Evolutionary conservation across 257 asterid species (phyloP).

Genomic region (Thymus mandschuricus): DNA sequence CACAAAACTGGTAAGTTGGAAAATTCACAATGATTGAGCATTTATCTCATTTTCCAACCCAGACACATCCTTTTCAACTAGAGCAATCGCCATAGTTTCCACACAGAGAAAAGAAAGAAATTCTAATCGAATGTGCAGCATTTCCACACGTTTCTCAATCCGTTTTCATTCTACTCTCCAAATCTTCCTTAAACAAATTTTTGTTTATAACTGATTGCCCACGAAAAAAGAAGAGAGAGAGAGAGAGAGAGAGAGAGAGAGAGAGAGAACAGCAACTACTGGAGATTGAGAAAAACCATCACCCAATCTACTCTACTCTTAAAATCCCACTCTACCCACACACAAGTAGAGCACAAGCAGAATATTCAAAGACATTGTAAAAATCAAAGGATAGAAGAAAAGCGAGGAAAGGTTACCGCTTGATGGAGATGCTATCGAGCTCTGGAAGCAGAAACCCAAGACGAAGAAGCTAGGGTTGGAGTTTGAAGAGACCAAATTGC

Average conservation of each 20-base stretch:
- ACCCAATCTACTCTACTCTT: not conserved
- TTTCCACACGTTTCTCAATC: not conserved
- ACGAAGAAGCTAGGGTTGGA: slow-evolving; percentile 38
- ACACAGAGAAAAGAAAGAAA: too few species aligned
- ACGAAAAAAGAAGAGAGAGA: too few species aligned
- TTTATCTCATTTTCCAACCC: not conserved
- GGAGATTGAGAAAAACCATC: slow-evolving; percentile 2
- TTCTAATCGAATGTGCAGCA: not conserved
- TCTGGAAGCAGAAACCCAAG: not conserved
- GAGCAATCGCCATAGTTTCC: not conserved
- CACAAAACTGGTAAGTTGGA: not conserved
- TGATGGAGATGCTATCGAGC: slow-evolving; percentile 14
- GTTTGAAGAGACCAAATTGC: slow-evolving; percentile 19
- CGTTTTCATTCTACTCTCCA: not conserved
- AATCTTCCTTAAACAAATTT: not conserved
- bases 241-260: too few species aligned
- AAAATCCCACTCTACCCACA: not conserved
- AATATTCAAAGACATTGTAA: not conserved
- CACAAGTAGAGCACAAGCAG: not conserved
- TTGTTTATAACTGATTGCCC: too few species aligned
- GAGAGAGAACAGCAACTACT: slow-evolving; percentile 9
- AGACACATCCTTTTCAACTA: not conserved
- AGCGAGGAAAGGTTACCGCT: slow-evolving; percentile 34
- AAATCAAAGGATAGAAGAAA: not conserved
- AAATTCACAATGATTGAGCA: not conserved